Base-by-base conservation (phyloP, 352 stramenopile species). In the Phytophthora tentaculata region DNA sequence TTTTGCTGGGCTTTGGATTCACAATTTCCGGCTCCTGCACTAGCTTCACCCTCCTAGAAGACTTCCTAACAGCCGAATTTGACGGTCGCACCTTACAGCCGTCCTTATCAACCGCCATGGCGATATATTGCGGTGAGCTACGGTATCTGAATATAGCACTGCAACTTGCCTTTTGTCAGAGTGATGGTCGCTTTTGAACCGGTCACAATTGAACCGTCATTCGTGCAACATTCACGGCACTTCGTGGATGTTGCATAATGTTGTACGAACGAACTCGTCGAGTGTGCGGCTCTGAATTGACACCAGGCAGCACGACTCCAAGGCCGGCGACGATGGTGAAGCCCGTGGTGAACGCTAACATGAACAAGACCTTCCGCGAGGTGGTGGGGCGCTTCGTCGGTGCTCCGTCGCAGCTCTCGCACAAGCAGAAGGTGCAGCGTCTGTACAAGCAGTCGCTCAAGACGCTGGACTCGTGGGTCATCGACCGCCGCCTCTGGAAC, bases 361-460 rank as follows among this genome's bases (percentile, higher is more conserved):
- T 96, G 83, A 88, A 90, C 75, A 87, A 92, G 73, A 91, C 81
- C 55, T 87, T 88, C 73, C 88, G 84, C 49, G 84, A 96, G 76
- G 88, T 94, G 47, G 88, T 94, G 57, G 77, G 81, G 4, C 84
- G 83, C 61, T 88, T 84, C 69, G 73, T 83, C 54, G 84, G 76
- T 56, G 64, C 73, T n/a, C 41, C 71, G 55, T 74, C 84, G 67
- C 79, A 83, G 71, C 83, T 97, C 41, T 81, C 89, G 70, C 91
- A 97, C 79, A 91, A 95, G 80, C 91, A 97, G 79, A 85, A 76
- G 52, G 91, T 97, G 61, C 87, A 84, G 75, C 86, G 96, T 26
- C 79, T 99, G 69, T 99, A 99, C 79, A 97, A 97, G 68, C 79
- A 98, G 71, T 94, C 92, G 61, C 88, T 99, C 69, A 98, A 98